phyloP scores from a whole-genome alignment of 2,329 filamentous ascomycete species.

The Hypoxylon sp. region DNA sequence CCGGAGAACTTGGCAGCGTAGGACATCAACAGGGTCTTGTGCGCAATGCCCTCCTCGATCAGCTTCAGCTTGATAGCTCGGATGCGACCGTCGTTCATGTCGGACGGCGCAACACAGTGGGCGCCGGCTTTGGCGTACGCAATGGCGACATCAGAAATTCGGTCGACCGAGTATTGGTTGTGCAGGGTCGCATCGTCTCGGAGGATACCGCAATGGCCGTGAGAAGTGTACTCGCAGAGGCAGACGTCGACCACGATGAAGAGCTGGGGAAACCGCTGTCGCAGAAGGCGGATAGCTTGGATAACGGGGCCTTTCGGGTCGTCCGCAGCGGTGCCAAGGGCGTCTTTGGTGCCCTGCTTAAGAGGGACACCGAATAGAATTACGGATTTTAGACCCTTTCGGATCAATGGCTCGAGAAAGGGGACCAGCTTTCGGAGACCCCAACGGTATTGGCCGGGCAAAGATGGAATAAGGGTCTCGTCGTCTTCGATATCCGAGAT shows the following conservation, averaged over 20 bases:
- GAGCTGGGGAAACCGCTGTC: slow-evolving; percentile 86
- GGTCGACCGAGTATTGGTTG: slow-evolving; percentile 92
- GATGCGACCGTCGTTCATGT: slow-evolving; percentile 99
- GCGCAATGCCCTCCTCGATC: slow-evolving; percentile 92
- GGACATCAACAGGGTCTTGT: slow-evolving; percentile 93
- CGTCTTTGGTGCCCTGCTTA: slow-evolving; percentile 84
- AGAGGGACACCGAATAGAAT: slow-evolving; percentile 96
- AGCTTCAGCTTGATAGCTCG: slow-evolving; percentile 98
- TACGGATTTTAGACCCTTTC: slow-evolving; percentile 90
- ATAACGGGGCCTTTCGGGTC: slow-evolving; percentile 95
- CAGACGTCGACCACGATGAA: slow-evolving; percentile 95
- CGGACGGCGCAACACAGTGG: slow-evolving; percentile 95
- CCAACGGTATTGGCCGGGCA: slow-evolving; percentile 89
- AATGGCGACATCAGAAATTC: slow-evolving; percentile 96
- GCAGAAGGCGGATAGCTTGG: slow-evolving; percentile 83
- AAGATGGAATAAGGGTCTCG: slow-evolving; percentile 87
- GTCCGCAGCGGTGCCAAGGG: slow-evolving; percentile 90
- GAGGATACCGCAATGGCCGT: slow-evolving; percentile 96
- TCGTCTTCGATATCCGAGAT: slow-evolving; percentile 95
- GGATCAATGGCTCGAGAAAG: slow-evolving; percentile 86
- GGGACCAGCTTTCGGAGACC: slow-evolving; percentile 87
- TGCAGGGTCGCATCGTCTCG: slow-evolving; percentile 93
- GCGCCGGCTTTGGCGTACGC: slow-evolving; percentile 96
- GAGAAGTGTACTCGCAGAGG: slow-evolving; percentile 97
- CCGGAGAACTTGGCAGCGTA: slow-evolving; percentile 98